A percentile compares a stretch with the other conserved stretches of the same genome.
Evolutionary conservation across 2,329 filamentous ascomycete genomes (phyloP).

Genomic region (Fusarium dlaminii): DNA sequence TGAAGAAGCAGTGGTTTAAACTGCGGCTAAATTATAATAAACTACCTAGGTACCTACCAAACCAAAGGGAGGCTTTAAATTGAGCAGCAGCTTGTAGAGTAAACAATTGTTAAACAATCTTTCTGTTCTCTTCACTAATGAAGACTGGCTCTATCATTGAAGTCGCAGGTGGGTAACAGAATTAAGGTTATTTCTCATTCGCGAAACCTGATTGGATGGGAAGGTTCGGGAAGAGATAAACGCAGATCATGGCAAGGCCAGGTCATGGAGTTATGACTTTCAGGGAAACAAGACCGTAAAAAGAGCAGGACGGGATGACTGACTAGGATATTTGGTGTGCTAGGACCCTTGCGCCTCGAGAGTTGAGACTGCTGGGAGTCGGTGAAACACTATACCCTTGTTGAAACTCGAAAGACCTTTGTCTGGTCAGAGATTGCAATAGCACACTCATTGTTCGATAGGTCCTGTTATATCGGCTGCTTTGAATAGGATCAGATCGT

Average conservation of each 20-base stretch:
- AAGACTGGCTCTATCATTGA: not conserved
- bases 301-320: not conserved
- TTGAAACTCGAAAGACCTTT: conserved; percentile 1
- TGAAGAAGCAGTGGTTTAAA: no score
- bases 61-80: not conserved
- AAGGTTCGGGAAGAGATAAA: conserved; percentile 2
- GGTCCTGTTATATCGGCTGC: not conserved
- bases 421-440: not conserved
- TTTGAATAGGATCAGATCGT: not conserved
- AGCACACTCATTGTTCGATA: not conserved
- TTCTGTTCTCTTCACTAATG: not conserved
- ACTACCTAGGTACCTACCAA: not conserved
- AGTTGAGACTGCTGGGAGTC: not conserved
- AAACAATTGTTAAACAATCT: not conserved
- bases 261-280: conserved; percentile 3
- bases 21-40: no score
- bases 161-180: conserved; percentile 5
- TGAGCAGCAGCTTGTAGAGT: not conserved
- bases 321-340: not conserved
- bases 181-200: conserved; percentile 33
- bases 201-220: conserved; percentile 14
- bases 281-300: conserved; percentile 7
- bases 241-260: conserved; percentile 22
- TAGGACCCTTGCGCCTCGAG: not conserved
- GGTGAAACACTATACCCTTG: conserved; percentile 10